These are phyloP conservation scores for Cyberlindnera lachancei DNA, from an alignment of 805 yeast genomes.

Conservation along the genomic window DNA sequence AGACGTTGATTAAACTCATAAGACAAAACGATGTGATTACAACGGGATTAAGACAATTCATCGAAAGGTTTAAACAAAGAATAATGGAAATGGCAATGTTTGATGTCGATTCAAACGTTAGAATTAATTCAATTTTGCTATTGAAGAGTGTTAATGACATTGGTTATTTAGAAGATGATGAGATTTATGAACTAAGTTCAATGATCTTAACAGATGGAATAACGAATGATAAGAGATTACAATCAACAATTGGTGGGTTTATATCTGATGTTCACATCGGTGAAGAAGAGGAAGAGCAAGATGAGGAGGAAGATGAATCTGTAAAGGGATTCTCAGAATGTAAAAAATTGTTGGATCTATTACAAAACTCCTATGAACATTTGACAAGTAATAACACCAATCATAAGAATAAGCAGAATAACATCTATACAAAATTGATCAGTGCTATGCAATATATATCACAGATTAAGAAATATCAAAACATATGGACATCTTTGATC, in stretches of 20 bases:
- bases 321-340: too few relatives aligned
- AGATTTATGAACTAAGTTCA: constrained; percentile 35
- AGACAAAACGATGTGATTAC: constrained; percentile 35
- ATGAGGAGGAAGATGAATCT: too few relatives aligned
- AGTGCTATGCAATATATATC: too few relatives aligned
- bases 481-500: constrained; percentile 26
- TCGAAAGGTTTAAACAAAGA: constrained; percentile 63
- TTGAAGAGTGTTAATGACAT: constrained; percentile 47
- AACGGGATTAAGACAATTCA: constrained; percentile 70
- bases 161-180: constrained; percentile 60
- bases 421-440: too few relatives aligned
- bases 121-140: constrained; percentile 41
- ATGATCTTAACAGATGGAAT: constrained; percentile 36
- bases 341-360: too few relatives aligned
- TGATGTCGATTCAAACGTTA: constrained; percentile 51
- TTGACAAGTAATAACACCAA: too few relatives aligned
- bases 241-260: constrained; percentile 48
- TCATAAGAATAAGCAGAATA: too few relatives aligned
- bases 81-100: constrained; percentile 53
- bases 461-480: too few relatives aligned
- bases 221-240: constrained; percentile 22
- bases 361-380: too few relatives aligned
- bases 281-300: too few relatives aligned
- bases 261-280: constrained; percentile 35
- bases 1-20: constrained; percentile 44